Percentiles rank a stretch among this genome's conserved stretches.
Conservation (phyloP, 2,329 filamentous ascomycete genomes). For the Colletotrichum abscissum region DNA sequence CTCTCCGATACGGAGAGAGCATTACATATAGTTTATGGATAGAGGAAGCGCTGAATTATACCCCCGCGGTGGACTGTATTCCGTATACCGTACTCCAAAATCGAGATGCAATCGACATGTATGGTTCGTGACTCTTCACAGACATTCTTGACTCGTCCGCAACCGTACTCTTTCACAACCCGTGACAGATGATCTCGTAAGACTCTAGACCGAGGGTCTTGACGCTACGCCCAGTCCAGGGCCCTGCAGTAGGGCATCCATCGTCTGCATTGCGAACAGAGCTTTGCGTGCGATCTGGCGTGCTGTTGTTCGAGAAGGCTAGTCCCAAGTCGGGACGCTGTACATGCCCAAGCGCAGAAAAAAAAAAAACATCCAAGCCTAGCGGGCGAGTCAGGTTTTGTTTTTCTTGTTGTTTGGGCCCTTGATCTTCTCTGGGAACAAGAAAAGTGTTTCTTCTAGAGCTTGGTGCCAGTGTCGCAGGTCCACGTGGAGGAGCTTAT, state of each 20-base stretch:
- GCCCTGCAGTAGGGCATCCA: not conserved
- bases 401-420: too few species aligned
- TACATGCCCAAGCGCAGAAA: not conserved
- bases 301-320: not conserved
- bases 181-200: not conserved
- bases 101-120: not conserved
- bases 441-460: not conserved
- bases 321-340: not conserved
- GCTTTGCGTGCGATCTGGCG: not conserved
- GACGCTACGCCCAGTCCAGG: not conserved
- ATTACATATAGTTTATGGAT: not conserved
- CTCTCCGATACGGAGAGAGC: not conserved
- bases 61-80: conserved; percentile 4
- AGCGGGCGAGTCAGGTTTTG: not conserved
- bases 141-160: not conserved
- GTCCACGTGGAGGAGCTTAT: not conserved
- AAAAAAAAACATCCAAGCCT: not conserved
- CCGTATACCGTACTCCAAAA: not conserved
- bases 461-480: not conserved
- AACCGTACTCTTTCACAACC: not conserved
- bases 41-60: conserved; percentile 15
- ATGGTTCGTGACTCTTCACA: not conserved
- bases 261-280: not conserved
- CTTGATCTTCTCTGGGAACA: not conserved
- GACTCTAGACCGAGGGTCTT: not conserved